Base-by-base conservation (phyloP, 2,329 filamentous ascomycete genomes). In the Ascochyta fabae region DNA sequence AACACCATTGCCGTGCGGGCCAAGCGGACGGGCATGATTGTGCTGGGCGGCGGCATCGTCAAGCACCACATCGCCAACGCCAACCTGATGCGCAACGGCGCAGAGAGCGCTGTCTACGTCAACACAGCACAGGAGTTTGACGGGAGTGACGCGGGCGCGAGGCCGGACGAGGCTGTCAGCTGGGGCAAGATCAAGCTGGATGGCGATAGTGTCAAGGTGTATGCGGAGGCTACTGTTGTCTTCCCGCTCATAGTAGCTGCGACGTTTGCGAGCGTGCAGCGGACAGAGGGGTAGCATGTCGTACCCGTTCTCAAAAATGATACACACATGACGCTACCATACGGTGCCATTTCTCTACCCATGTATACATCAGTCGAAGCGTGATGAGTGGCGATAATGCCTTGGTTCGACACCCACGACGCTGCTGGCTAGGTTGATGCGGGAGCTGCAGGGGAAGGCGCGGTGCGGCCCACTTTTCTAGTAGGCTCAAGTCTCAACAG, bases 31-130 rank as follows among this genome's bases (percentile, higher is more conserved):
- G 95, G 95, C 46, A 98, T 98, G 89, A 93, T 99, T 65, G 91
- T 99, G 52, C 81, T 99, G 0, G 95, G 95, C 0, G 95, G 95
- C 6, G 95, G 95, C 0, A 80, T 99, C n/a, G 85, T 99, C 68
- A 99, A 99, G 80, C 95, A 99, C 71, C 95, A 99, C 75, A 98
- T 99, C 72, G 93, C 95, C 47, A 99, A 99, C 74, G 95, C 95
- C 2, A 96, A 92, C 68, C 77, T 99, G 68, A 98, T 99, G 95
- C 87, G 95, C 45, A 99, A 99, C 69, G 95, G 95, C 2, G 95
- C 95, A 15, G 95, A 99, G 76, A 94, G 91, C 60, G 95, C 95
- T 2, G 95, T 99, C 1, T 99, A 96, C 74, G 92, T 99, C 76
- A 99, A 99, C 77, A 99, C 95, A 1, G 95, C 87, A 0, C 92